Evolutionary conservation across 179 eudicot genomes (phyloP).

Genomic region (Beta lomatogona): DNA sequence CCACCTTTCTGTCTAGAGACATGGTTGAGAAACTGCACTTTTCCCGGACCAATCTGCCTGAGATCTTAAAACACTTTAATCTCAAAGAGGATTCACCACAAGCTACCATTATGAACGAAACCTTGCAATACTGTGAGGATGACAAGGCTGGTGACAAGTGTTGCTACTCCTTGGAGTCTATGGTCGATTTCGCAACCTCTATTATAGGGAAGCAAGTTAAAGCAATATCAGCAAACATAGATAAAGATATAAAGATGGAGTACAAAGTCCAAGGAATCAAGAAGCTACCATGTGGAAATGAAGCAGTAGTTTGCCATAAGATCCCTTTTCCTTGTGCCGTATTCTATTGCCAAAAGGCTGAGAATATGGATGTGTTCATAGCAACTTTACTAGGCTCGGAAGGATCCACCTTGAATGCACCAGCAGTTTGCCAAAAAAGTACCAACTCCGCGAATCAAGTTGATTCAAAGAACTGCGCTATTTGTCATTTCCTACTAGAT

Average conservation of each 20-base stretch:
- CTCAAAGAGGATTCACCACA: constrained; percentile 49
- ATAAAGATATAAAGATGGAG: constrained; percentile 24
- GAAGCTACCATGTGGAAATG: constrained; percentile 28
- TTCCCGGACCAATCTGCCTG: constrained; percentile 46
- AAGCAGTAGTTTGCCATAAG: constrained; percentile 65
- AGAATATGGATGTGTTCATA: constrained; percentile 40
- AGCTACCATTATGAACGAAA: constrained; percentile 46
- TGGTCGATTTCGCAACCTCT: constrained; percentile 65
- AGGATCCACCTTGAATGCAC: constrained; percentile 48
- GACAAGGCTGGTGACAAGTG: constrained; percentile 51
- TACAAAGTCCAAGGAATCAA: constrained; percentile 37
- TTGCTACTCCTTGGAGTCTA: constrained; percentile 76
- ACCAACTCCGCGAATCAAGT: constrained; percentile 55
- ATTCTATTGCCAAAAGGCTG: constrained; percentile 62
- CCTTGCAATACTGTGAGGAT: constrained; percentile 60
- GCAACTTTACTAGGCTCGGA: constrained; percentile 45
- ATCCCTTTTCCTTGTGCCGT: constrained; percentile 59
- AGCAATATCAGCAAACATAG: constrained; percentile 51
- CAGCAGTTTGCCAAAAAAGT: constrained; percentile 61
- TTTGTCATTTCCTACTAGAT: constrained; percentile 69
- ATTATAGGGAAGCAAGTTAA: constrained; percentile 45
- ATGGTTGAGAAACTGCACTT: constrained; percentile 59
- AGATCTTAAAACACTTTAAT: constrained; percentile 41
- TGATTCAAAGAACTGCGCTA: constrained; percentile 39
- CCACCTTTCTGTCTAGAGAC: constrained; percentile 55